Evolutionary conservation across 2,329 filamentous ascomycete genomes (phyloP), one percentile per base, ranked within the genome.

Genomic region (Fusarium abutilonis): DNA sequence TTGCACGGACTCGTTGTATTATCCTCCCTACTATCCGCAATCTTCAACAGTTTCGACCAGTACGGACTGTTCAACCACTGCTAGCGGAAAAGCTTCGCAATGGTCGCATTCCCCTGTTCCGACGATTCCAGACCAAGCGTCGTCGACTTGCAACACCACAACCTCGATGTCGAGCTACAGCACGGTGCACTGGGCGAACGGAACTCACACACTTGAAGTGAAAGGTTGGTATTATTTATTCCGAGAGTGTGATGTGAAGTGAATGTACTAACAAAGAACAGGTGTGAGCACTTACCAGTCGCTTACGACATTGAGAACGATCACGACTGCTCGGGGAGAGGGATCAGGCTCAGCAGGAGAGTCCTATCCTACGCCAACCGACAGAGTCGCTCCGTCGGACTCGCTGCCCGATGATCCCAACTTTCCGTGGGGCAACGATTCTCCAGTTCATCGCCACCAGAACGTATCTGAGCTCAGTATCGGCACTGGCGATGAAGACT

Each of bases 391-490:
- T n/a, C 19, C 59, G 13, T 56, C 63, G 17, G 58, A 64, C 31
- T 40, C 56, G 9, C 52, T 75, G 29, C 71, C 74, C 6, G 62
- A 66, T 3, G 72, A 74, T 28, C 68, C 72, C 14, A 73, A 75
- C 53, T 76, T 69, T 23, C 75, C 76, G 2, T 77, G 76, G 76
- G 76, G 74, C 10, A 73, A 72, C 28, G 68, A 72, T 57, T 75
- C 71, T 34, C 75, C 75, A 1, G 53, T 74, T 31, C 75, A 78
- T 56, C 74, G 75, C 6, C 74, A 76, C 45, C 70, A 72, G 28
- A 72, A 73, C 48, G 64, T 70, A 43, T 68, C 67, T 8, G 62
- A 64, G n/a, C 63, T 72, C 4, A 56, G 64, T 28, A 49, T 65
- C n/a, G 71, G 69, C 19, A 53, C 66, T 19, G 45, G 43, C 32